Base-by-base conservation (phyloP, 495 filamentous ascomycete species). In the Aspergillus hancockii region DNA sequence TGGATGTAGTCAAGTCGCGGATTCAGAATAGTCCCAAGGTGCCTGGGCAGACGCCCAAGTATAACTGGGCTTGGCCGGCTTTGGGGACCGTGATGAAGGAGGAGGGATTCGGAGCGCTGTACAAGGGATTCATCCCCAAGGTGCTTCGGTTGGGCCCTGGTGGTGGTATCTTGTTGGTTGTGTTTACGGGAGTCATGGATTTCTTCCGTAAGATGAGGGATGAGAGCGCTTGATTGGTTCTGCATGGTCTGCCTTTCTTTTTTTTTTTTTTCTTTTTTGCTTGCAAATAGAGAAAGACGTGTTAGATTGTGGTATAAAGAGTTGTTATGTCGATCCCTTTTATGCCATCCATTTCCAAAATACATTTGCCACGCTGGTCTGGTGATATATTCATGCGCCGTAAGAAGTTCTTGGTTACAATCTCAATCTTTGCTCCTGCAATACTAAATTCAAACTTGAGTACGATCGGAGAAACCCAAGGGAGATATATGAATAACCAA, bases 51-150 rank as follows among this genome's bases (percentile, higher is more conserved):
- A 75, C 84, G 19, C 90, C 88, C 62, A 98, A 98, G 82, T 98
- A 98, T 77, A 97, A 97, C 81, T 98, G 94, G 94, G 95, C 94
- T 16, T 95, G 87, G 82, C 90, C 90, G 34, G 86, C 90, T 43
- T 77, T 97, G 18, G 88, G 81, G 18, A 90, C 89, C 18, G 90
- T 98, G 47, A 86, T 91, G 75, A 91, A 84, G 77, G 94, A 98
- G 78, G 94, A 98, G 70, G 94, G 94, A 12, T 94, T 97, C 67
- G 77, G 72, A 16, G 94, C 94, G 13, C 79, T 98, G 49, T 98
- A 98, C 79, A 98, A 98, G 83, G 94, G 94, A 6, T 98, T 98
- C 81, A 58, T 95, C 40, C 94, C 94, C 45, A 98, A 98, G 83
- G 93, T 98, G 34, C 80, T 96, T 54, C 83, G 91, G 75, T 75